Percentiles rank a stretch among this genome's conserved stretches.
phyloP scores from a whole-genome alignment of 192 early-diverging fungal species.

The Dimargaris xerosporica region DNA sequence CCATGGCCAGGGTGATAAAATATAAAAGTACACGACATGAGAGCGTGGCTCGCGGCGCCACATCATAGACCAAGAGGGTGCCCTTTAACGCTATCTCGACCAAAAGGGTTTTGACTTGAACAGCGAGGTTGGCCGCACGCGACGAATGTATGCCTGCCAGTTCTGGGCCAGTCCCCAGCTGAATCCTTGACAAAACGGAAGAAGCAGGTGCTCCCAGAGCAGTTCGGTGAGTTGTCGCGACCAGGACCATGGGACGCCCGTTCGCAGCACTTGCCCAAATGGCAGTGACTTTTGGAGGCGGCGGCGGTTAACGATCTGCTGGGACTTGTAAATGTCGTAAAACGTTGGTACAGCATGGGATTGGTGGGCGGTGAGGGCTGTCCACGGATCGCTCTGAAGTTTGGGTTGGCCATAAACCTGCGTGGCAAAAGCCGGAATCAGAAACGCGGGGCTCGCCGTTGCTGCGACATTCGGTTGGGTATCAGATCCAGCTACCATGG shows the following conservation, averaged over 20 bases:
- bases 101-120: too few species aligned
- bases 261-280: not conserved
- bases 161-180: not conserved
- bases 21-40: too few species aligned
- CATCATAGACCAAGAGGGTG: too few species aligned
- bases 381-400: not conserved
- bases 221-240: not conserved
- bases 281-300: not conserved
- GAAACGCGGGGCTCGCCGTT: not conserved
- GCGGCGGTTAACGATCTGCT: not conserved
- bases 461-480: not conserved
- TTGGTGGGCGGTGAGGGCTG: not conserved
- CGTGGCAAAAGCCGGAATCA: not conserved
- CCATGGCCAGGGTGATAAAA: too few species aligned
- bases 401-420: not conserved
- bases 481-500: not conserved
- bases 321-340: not conserved
- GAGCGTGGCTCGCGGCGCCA: too few species aligned
- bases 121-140: not conserved
- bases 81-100: too few species aligned
- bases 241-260: not conserved
- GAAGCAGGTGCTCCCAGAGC: not conserved
- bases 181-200: conserved; percentile 3
- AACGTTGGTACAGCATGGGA: not conserved
- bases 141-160: not conserved